Base-by-base conservation (phyloP, 2,329 filamentous ascomycete genomes). In the Pleomassaria siparia region DNA sequence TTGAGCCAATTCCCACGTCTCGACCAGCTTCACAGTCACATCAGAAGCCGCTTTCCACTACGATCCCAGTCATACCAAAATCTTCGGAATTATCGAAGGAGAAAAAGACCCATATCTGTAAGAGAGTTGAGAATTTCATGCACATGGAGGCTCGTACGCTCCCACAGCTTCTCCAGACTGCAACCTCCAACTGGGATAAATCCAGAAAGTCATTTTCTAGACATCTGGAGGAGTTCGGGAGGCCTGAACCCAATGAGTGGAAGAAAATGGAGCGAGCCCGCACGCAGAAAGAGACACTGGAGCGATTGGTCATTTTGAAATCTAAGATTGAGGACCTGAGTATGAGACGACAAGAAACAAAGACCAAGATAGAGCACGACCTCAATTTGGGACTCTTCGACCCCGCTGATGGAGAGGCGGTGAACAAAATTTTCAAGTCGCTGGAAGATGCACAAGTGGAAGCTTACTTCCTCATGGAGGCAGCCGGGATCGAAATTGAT, bases 291-390 rank as follows among this genome's bases (percentile, higher is more conserved):
- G 60, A 63, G 11, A 64, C 66, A n/a, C 37, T 69, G 1, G 60
- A 69, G 42, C 53, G 60, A 20, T 44, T 71, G 35, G 50, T 60
- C 1, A 12, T 24, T 5, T 33, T 68, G 16, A 62, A 61, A 13
- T 28, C 29, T 5, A 53, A 51, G 22, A 52, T 65, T 35, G 51
- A 62, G 3, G 46, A 57, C 16, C 37, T 62, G 22, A 47, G 45
- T 35, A 22, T 41, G 6, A 55, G 62, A 44, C 54, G 60, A 24
- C 53, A 58, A 29, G 47, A 52, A 11, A 43, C 67, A 12, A 62
- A 60, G 41, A 53, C 52, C 15, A 65, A 66, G 41, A 59, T 70
- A n/a, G 57, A 64, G 15, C 55, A 63, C 32, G 64, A 64, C 32
- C 45, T 69, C 7, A 55, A 66, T 29, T 55, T 55, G 0, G 66